These are phyloP conservation scores for Karstenula rhodostoma DNA, from an alignment of 2,329 filamentous ascomycete genomes.

Conservation along the genomic window DNA sequence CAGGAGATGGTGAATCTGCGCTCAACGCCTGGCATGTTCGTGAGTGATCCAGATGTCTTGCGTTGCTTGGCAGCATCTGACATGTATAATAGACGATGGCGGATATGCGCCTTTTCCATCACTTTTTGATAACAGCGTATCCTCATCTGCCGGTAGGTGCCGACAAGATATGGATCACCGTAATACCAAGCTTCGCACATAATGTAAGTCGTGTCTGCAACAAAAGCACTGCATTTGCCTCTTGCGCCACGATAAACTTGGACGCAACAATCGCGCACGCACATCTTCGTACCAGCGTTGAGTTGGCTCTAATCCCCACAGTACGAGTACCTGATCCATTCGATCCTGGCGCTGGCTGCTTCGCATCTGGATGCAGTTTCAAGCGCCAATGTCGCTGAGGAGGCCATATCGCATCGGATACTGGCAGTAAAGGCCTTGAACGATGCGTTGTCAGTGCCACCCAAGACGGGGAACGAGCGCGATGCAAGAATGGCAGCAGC, in stretches of 20 bases:
- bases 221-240: background rate
- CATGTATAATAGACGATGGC: slow-evolving; percentile 50
- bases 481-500: slow-evolving; percentile 50
- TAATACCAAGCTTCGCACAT: slow-evolving; percentile 72
- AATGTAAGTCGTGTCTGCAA: slow-evolving; percentile 57
- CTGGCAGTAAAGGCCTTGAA: slow-evolving; percentile 66
- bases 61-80: slow-evolving; percentile 22
- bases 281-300: background rate
- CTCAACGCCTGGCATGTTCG: slow-evolving; percentile 44
- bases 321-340: slow-evolving; percentile 75
- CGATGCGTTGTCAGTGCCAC: slow-evolving; percentile 46
- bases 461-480: slow-evolving; percentile 40
- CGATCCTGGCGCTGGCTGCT: slow-evolving; percentile 72
- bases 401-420: slow-evolving; percentile 70
- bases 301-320: slow-evolving; percentile 38
- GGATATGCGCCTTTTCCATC: slow-evolving; percentile 75
- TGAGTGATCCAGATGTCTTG: slow-evolving; percentile 31
- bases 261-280: background rate
- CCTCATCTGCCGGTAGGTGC: slow-evolving; percentile 72
- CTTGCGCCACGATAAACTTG: background rate
- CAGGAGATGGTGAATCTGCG: slow-evolving; percentile 39
- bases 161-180: slow-evolving; percentile 71
- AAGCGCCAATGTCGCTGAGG: slow-evolving; percentile 60
- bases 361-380: slow-evolving; percentile 66
- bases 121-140: slow-evolving; percentile 69